These are phyloP conservation scores for Cudoniella acicularis DNA, from an alignment of 495 filamentous ascomycete genomes.

Conservation along the genomic window DNA sequence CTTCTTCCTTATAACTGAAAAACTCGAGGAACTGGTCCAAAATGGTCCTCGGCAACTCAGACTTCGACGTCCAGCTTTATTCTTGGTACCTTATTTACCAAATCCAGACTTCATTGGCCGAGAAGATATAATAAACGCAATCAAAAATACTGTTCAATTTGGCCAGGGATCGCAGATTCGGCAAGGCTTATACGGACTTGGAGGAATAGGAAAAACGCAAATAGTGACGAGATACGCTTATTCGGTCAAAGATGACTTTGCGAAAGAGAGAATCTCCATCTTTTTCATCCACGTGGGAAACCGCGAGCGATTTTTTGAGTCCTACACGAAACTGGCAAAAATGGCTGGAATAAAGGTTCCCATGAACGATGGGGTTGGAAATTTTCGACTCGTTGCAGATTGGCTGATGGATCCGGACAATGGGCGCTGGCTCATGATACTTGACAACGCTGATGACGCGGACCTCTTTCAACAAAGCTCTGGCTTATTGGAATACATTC, in stretches of 20 bases:
- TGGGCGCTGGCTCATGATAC: conserved; percentile 37
- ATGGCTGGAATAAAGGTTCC: not conserved
- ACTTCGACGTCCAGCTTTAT: not conserved
- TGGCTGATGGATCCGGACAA: conserved; percentile 36
- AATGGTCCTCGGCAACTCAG: not conserved
- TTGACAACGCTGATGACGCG: conserved; percentile 40
- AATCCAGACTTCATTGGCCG: not conserved
- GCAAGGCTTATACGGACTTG: not conserved
- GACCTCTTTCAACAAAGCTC: not conserved
- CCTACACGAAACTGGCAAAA: not conserved
- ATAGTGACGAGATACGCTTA: not conserved
- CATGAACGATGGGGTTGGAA: not conserved
- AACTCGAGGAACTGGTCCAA: not conserved
- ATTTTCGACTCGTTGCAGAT: conserved; percentile 28
- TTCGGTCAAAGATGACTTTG: not conserved
- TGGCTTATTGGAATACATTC: not conserved
- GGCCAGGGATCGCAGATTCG: not conserved
- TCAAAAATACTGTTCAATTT: not conserved
- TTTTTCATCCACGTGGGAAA: not conserved
- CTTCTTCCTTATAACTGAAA: not conserved
- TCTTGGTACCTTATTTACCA: not conserved
- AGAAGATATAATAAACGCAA: not conserved
- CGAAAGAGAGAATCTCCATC: not conserved
- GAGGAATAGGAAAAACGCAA: not conserved
- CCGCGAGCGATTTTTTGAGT: not conserved